Conservation (phyloP, 768 basidiomycete species). For the Agaricus bisporus region DNA sequence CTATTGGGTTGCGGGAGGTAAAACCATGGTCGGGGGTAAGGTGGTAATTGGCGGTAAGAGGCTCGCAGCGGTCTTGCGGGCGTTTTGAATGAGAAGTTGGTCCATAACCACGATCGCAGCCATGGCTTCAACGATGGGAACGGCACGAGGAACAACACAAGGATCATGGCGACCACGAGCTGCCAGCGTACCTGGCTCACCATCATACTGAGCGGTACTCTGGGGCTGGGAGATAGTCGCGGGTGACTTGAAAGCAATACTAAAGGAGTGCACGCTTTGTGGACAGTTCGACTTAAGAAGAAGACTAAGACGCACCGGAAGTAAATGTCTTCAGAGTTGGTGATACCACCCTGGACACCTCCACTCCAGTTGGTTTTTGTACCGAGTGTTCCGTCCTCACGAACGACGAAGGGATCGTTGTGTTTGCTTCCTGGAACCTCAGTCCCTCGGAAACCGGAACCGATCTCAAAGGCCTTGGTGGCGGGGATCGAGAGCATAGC, state of each 20-base stretch:
- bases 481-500: constrained; percentile 99
- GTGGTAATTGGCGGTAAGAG: constrained; percentile 82
- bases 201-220: constrained; percentile 88
- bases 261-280: constrained; percentile 20
- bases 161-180: constrained; percentile 95
- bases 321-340: constrained; percentile 96
- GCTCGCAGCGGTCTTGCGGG: constrained; percentile 66
- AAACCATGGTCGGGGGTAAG: constrained; percentile 89
- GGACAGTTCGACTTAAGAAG: neutral
- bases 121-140: constrained; percentile 98
- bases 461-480: constrained; percentile 97
- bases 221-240: constrained; percentile 96
- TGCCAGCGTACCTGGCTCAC: constrained; percentile 80
- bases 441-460: constrained; percentile 93
- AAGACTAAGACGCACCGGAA: constrained; percentile 60
- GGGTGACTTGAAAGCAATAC: constrained; percentile 96
- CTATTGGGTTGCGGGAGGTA: constrained; percentile 35
- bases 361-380: constrained; percentile 95
- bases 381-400: constrained; percentile 63
- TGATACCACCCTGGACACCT: constrained; percentile 95
- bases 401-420: constrained; percentile 80
- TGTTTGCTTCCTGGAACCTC: constrained; percentile 90
- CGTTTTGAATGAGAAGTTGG: constrained; percentile 82
- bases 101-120: constrained; percentile 95
- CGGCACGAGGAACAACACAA: constrained; percentile 94